These are phyloP conservation scores for Ogataea pilisensis DNA, from an alignment of 805 yeast species.

Conservation along the genomic window DNA sequence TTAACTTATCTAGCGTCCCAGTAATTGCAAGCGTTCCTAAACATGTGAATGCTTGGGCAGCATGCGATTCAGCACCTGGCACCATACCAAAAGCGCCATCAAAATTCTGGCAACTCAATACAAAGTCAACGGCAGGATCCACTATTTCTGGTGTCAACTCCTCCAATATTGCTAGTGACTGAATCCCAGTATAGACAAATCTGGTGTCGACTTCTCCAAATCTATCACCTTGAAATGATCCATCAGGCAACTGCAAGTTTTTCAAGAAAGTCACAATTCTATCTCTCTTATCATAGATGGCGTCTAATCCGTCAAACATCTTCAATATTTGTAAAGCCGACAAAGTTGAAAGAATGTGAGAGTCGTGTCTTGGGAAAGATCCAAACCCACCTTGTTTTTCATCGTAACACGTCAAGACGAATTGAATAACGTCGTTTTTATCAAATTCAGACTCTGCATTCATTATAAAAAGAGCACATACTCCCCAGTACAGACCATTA, in stretches of 20 bases:
- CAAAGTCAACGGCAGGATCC: slow-evolving; percentile 61
- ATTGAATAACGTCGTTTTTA: slow-evolving; percentile 59
- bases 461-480: slow-evolving; percentile 66
- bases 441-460: slow-evolving; percentile 53
- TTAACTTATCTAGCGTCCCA: slow-evolving; percentile 46
- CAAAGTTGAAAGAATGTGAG: slow-evolving; percentile 78
- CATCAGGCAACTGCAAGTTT: slow-evolving; percentile 51
- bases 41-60: slow-evolving; percentile 88
- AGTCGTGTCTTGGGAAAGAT: slow-evolving; percentile 84
- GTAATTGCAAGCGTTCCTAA: slow-evolving; percentile 75
- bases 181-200: slow-evolving; percentile 79
- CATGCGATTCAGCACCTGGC: slow-evolving; percentile 94
- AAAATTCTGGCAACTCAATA: slow-evolving; percentile 72
- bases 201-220: slow-evolving; percentile 94
- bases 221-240: slow-evolving; percentile 84
- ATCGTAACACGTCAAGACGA: slow-evolving; percentile 64
- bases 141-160: slow-evolving; percentile 43
- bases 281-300: slow-evolving; percentile 22
- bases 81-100: slow-evolving; percentile 95
- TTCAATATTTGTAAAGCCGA: slow-evolving; percentile 81
- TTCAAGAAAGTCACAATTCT: slow-evolving; percentile 36
- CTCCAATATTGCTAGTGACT: slow-evolving; percentile 66
- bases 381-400: slow-evolving; percentile 73
- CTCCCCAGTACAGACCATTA: slow-evolving; percentile 95
- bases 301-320: slow-evolving; percentile 57